Percentiles rank a stretch among this genome's conserved stretches.
phyloP scores from a whole-genome alignment of 441 rosid species.

The Francoa sonchifolia region DNA sequence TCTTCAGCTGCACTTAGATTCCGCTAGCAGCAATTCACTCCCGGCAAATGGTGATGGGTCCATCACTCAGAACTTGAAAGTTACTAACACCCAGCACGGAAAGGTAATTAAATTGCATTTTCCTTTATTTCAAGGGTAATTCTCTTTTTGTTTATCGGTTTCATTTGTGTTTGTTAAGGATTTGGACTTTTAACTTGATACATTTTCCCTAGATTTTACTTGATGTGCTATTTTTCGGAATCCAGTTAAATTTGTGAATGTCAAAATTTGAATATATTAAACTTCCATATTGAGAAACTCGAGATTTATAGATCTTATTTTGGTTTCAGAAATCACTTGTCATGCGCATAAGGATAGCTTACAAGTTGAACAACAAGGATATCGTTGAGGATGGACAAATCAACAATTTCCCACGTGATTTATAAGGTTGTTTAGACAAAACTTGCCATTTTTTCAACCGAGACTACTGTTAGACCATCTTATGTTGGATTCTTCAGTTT shows the following conservation, averaged over 20 bases:
- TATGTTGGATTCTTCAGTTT: slow-evolving; percentile 15
- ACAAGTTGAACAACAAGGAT: slow-evolving; percentile 63
- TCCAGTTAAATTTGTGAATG: not conserved
- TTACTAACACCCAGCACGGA: slow-evolving; percentile 89
- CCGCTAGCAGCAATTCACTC: slow-evolving; percentile 71
- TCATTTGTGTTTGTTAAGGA: not conserved
- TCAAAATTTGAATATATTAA: not conserved
- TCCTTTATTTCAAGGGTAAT: not conserved
- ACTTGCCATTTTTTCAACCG: slow-evolving; percentile 21
- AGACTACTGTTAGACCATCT: slow-evolving; percentile 10
- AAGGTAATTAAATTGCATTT: slow-evolving; percentile 40
- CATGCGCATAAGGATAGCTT: slow-evolving; percentile 87
- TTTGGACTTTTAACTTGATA: too few species aligned
- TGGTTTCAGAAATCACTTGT: slow-evolving; percentile 76
- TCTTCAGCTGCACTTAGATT: slow-evolving; percentile 89
- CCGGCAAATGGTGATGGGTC: slow-evolving; percentile 49
- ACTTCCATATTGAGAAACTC: not conserved
- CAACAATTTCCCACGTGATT: slow-evolving; percentile 68
- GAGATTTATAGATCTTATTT: slow-evolving; percentile 8
- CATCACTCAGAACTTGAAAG: slow-evolving; percentile 55
- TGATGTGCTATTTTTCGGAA: not conserved
- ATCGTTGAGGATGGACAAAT: slow-evolving; percentile 86
- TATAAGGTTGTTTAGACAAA: slow-evolving; percentile 29
- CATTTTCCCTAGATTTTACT: too few species aligned
- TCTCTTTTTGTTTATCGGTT: not conserved